Conservation (phyloP, 768 basidiomycete species). For the Sutorius australiensis region DNA sequence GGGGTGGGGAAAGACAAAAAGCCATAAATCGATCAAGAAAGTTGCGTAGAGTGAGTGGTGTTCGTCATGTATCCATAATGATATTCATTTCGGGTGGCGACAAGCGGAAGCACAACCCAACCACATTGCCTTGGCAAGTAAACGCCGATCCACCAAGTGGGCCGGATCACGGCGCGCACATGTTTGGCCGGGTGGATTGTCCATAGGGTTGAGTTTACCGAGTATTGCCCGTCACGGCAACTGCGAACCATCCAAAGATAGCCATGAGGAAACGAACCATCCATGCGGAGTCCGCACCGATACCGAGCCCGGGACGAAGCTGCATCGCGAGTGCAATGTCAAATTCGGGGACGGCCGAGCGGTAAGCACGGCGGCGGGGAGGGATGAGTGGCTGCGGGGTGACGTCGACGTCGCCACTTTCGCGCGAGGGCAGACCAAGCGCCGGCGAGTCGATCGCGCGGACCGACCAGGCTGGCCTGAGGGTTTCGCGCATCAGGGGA, state of each 20-base stretch:
- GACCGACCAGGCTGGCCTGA: conserved; percentile 30
- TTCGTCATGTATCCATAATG: conserved; percentile 2
- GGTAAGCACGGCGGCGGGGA: conserved; percentile 28
- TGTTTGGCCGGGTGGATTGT: not conserved
- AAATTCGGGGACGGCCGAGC: conserved; percentile 43
- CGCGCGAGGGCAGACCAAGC: conserved; percentile 16
- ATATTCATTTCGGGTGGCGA: not conserved
- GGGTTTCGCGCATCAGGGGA: conserved; percentile 13
- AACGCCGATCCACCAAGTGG: not conserved
- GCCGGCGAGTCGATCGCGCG: conserved; percentile 24
- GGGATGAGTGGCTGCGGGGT: conserved; percentile 13
- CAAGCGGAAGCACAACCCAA: not conserved
- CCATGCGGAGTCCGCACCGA: conserved; percentile 73
- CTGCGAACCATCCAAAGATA: conserved; percentile 73
- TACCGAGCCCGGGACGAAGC: conserved; percentile 65
- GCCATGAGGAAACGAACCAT: conserved; percentile 77
- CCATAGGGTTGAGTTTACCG: conserved; percentile 10
- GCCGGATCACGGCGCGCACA: not conserved
- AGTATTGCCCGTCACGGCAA: conserved; percentile 44
- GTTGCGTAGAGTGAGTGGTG: not conserved
- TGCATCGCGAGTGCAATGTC: conserved; percentile 79
- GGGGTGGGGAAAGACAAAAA: not conserved
- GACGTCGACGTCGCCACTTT: conserved; percentile 1
- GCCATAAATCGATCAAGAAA: conserved; percentile 1
- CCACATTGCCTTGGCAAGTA: not conserved